Base-by-base conservation (phyloP, 202 grass and related monocot genomes). In the Digitaria exilis region DNA sequence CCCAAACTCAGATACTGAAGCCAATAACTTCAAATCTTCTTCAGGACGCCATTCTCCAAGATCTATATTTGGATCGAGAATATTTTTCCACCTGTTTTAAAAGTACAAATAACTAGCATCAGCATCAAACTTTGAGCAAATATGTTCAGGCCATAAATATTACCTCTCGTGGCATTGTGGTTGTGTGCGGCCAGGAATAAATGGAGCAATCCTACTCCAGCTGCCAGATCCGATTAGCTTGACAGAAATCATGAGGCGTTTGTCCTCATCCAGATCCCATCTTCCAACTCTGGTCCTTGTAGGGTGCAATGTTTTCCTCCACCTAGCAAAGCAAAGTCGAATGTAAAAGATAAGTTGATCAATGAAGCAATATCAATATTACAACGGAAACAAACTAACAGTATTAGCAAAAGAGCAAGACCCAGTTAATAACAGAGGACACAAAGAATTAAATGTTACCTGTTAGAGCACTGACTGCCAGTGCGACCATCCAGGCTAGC, bases 241-340 rank as follows among this genome's bases (percentile, higher is more conserved):
- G 45, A 95, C 84, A 85, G 87, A 86, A 77, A 94, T 85, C 85
- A 91, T 87, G n/a, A 98, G 90, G 14, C 80, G 89, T 79, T 92
- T 98, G 78, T 98, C 96, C 80, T 98, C 96, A 72, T 98, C 89
- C 30, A 90, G 78, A 70, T 69, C 81, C 96, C 96, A 98, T 76
- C 96, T 93, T 65, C 96, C 96, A 64, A 93, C 88, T 80, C 85
- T 91, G 78, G 84, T 93, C 80, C 87, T 95, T 70, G 83, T 78
- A 57, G 96, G 96, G 78, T 88, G 73, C 65, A 98, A 75, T 15
- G 96, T 87, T 88, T 91, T 92, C 63, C 83, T 91, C 87, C 87
- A 98, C 89, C 96, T 98, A 82, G 56, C 14, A 29, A 83, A 48
- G 54, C 65, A 34, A 24, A 73, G 68, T 21, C n/a, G n/a, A n/a